Base-by-base conservation (phyloP, 257 asterid species). In the Solanum piurae region DNA sequence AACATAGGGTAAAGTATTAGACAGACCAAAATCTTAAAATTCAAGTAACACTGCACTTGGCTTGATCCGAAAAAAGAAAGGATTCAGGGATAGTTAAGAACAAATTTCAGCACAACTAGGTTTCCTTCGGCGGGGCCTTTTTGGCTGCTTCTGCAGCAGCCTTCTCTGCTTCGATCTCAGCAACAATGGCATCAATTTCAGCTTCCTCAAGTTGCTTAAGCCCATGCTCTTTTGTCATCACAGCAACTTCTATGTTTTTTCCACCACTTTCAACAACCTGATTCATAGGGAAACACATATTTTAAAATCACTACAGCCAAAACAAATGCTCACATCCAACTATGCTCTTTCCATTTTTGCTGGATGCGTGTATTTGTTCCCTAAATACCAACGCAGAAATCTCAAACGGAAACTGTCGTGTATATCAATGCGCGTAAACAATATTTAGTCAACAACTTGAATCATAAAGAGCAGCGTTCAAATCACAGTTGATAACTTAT, bases 71-170 rank as follows among this genome's bases (percentile, higher is more conserved):
- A 62, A 58, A 71, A 83, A 71, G 74, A 23, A 83, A 33, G n/a
- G 58, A 55, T 60, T 76, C 86, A 86, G 38, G 74, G 12, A 74
- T 44, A 31, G 83, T 9, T 31, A 74, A 14, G 42, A 4, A 18
- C 8, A 58, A 62, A 62, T 62, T 77, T 76, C 46, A 86, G 88
- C 62, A 44, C 73, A 80, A 72, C 86, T 95, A 89, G 90, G 88
- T 86, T 91, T 95, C 93, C 80, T 90, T 46, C 89, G 91, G 90
- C 29, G 95, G 98, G 46, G 90, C 95, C 91, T 96, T 96, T 93
- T 95, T 94, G 37, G 98, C 99, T 87, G 98, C 98, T 91, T 94
- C 99, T 1, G 98, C 98, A 87, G 98, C 98, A 6, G 98, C 97
- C 86, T 96, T 95, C 91, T 95, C 98, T 16, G 96, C 98, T 72